Conservation (phyloP, 129 eudicot genomes). For the Chrysanthemum makinoi region DNA sequence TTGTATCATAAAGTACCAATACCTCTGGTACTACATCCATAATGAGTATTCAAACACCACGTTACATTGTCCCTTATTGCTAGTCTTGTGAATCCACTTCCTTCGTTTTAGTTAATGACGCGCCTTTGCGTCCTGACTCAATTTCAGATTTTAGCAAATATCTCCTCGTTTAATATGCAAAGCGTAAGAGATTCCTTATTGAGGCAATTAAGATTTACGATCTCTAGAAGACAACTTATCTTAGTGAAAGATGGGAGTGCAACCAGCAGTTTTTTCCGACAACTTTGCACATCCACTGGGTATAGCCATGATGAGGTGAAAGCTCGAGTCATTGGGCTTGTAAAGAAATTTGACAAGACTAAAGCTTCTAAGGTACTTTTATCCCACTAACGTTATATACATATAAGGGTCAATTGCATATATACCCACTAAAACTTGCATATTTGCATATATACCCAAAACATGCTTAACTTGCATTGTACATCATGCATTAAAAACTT, state of each 20-base stretch:
- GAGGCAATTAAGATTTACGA: slow-evolving; percentile 44
- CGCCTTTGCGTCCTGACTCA: neutral
- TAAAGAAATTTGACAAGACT: slow-evolving; percentile 66
- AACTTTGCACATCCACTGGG: slow-evolving; percentile 45
- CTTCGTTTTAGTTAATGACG: too few relatives aligned
- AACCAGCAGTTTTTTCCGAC: slow-evolving; percentile 14
- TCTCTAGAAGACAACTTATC: slow-evolving; percentile 24
- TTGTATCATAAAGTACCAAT: too few relatives aligned
- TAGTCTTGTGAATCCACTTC: too few relatives aligned
- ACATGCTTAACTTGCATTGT: too few relatives aligned
- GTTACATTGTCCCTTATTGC: too few relatives aligned
- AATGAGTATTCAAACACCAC: too few relatives aligned
- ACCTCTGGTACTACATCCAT: too few relatives aligned
- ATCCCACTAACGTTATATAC: neutral
- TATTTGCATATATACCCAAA: too few relatives aligned
- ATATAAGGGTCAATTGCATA: too few relatives aligned
- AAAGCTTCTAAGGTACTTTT: slow-evolving; percentile 64
- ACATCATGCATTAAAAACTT: too few relatives aligned
- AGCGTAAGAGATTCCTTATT: slow-evolving; percentile 49
- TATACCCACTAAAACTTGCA: too few relatives aligned
- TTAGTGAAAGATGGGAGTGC: slow-evolving; percentile 21
- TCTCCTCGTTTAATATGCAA: slow-evolving; percentile 45
- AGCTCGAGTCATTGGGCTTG: slow-evolving; percentile 64
- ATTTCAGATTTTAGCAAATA: neutral
- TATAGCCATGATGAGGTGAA: slow-evolving; percentile 44